A percentile compares a stretch with the other conserved stretches of the same genome.
phyloP scores from a whole-genome alignment of 2,329 filamentous ascomycete species.

The Canariomyces notabilis region DNA sequence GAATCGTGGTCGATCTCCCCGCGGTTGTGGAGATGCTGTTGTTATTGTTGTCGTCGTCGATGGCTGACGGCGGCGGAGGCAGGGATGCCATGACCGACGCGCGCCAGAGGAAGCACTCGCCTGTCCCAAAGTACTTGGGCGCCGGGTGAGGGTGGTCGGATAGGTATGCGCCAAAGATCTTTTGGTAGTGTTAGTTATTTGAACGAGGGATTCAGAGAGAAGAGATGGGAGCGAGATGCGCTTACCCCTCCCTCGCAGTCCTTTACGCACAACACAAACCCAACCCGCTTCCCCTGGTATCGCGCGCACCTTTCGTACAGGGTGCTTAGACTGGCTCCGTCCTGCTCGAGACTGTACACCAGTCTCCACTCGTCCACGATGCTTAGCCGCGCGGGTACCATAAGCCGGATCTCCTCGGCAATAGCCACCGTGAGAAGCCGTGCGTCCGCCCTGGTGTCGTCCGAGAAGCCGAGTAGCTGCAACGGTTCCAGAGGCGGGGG shows the following conservation, averaged over 20 bases:
- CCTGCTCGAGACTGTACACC: slow-evolving; percentile 83
- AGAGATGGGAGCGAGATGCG: slow-evolving; percentile 21
- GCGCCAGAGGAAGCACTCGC: slow-evolving; percentile 91
- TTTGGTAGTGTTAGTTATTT: slow-evolving; percentile 2
- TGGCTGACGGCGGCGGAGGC: slow-evolving; percentile 60
- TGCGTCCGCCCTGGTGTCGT: slow-evolving; percentile 53
- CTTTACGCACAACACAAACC: slow-evolving; percentile 82
- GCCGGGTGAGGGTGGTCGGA: slow-evolving; percentile 80
- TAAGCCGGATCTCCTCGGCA: slow-evolving; percentile 87
- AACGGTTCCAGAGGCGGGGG: slow-evolving; percentile 85
- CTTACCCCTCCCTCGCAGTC: slow-evolving; percentile 71
- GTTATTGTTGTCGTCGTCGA: slow-evolving; percentile 40
- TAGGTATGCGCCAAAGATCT: slow-evolving; percentile 89
- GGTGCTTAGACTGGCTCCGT: slow-evolving; percentile 82
- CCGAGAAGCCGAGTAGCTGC: slow-evolving; percentile 60
- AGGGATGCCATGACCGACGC: slow-evolving; percentile 62
- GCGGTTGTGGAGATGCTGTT: slow-evolving; percentile 38
- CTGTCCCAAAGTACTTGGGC: slow-evolving; percentile 87
- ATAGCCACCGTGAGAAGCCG: slow-evolving; percentile 66
- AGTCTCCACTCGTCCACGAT: slow-evolving; percentile 83
- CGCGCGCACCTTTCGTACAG: slow-evolving; percentile 74
- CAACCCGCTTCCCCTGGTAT: slow-evolving; percentile 65
- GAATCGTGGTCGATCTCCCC: slow-evolving; percentile 34
- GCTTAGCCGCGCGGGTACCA: slow-evolving; percentile 81
- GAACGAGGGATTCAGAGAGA: background rate